phyloP scores from a whole-genome alignment of 83 land plant genomes.

The Picea abies region DNA sequence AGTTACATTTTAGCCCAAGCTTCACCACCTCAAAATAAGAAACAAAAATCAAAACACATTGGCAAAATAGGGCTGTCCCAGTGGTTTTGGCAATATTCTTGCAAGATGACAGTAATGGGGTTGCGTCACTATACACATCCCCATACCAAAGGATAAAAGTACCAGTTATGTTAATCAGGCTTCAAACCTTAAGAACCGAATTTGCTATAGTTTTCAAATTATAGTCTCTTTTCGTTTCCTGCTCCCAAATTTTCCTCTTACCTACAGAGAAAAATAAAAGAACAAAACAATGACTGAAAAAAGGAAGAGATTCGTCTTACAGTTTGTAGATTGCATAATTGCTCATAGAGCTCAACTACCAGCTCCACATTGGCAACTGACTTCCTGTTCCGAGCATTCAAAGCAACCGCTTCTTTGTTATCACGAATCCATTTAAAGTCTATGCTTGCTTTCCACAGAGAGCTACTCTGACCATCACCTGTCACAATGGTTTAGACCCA shows the following conservation, averaged over 20 bases:
- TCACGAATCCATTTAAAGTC: constrained; percentile 96
- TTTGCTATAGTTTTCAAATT: background rate
- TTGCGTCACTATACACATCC: background rate
- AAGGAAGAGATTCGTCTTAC: constrained; percentile 29
- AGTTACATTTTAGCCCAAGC: no score
- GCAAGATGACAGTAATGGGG: no score
- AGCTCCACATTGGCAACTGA: constrained; percentile 77
- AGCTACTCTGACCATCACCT: background rate
- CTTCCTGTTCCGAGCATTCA: constrained; percentile 71
- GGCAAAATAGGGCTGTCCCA: no score
- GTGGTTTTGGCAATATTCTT: no score
- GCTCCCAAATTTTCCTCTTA: background rate
- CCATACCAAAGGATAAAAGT: background rate
- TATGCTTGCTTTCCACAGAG: constrained; percentile 84
- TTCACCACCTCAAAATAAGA: no score
- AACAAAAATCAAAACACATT: no score
- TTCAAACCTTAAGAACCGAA: background rate
- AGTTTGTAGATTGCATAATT: constrained; percentile 49
- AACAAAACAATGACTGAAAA: constrained; percentile 2
- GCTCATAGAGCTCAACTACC: constrained; percentile 80
- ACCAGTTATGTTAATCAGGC: background rate
- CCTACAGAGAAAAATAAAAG: background rate
- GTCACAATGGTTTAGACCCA: background rate
- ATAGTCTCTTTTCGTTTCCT: background rate
- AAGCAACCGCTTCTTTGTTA: constrained; percentile 75